phyloP scores from a whole-genome alignment of 177 flowering plant species.

The Telopea speciosissima region DNA sequence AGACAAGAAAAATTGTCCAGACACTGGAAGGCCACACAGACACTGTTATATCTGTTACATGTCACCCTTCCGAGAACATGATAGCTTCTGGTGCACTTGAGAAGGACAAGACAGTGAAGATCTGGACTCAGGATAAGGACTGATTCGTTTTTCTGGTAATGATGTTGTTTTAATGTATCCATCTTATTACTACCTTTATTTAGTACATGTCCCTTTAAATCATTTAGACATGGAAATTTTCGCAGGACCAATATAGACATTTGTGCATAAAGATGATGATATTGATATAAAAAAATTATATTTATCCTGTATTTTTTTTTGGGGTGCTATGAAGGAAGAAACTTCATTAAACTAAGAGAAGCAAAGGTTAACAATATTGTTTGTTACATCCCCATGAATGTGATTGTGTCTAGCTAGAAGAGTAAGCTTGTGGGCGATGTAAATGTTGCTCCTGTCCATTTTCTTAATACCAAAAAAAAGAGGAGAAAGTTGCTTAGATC shows the following conservation, averaged over 20 bases:
- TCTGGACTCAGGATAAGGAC: constrained; percentile 63
- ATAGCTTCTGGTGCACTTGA: constrained; percentile 88
- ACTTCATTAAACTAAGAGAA: too few relatives aligned
- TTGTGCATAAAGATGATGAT: background rate
- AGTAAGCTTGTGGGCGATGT: too few relatives aligned
- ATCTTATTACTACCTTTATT: background rate
- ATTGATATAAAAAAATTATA: too few relatives aligned
- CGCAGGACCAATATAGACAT: constrained; percentile 1
- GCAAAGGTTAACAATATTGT: too few relatives aligned
- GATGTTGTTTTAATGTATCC: background rate
- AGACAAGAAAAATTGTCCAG: constrained; percentile 67
- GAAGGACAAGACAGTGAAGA: constrained; percentile 63
- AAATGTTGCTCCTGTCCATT: too few relatives aligned
- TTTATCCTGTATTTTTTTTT: too few relatives aligned
- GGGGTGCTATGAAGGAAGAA: too few relatives aligned
- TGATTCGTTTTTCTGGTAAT: constrained; percentile 1
- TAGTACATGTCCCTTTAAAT: background rate
- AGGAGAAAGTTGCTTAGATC: too few relatives aligned
- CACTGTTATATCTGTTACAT: constrained; percentile 70
- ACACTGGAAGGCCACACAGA: constrained; percentile 90
- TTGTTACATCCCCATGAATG: too few relatives aligned
- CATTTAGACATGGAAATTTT: constrained; percentile 2
- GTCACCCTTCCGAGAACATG: constrained; percentile 76
- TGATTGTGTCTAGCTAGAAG: too few relatives aligned
- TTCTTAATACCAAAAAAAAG: too few relatives aligned